These are phyloP conservation scores for Plasmodium fragile DNA, from an alignment of 169 alveolate genomes.

Conservation along the genomic window DNA sequence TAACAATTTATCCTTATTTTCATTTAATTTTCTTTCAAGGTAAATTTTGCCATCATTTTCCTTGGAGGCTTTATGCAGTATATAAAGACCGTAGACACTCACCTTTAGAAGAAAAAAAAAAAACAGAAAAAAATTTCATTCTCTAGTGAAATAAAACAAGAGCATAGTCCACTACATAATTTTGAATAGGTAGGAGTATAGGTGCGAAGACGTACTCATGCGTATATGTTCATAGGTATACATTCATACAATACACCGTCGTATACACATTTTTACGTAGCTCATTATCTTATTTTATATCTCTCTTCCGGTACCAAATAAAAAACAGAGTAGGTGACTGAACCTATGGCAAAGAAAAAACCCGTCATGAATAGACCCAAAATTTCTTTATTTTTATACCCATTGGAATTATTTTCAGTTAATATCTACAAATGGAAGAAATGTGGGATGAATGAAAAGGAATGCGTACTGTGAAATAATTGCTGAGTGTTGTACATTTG, in stretches of 20 bases:
- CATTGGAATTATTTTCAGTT: constrained; percentile 47
- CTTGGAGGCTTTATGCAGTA: constrained; percentile 58
- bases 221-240: not conserved
- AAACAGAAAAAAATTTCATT: constrained; percentile 21
- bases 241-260: not conserved
- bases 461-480: not conserved
- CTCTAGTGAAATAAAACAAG: not conserved
- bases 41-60: constrained; percentile 57
- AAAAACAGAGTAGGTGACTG: constrained; percentile 61
- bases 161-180: not conserved
- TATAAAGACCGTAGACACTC: constrained; percentile 59
- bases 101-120: constrained; percentile 31
- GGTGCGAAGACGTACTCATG: not conserved
- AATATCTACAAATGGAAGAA: constrained; percentile 59
- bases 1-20: constrained; percentile 60
- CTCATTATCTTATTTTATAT: not conserved
- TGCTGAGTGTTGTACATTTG: not conserved
- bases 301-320: constrained; percentile 50
- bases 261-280: not conserved
- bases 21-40: constrained; percentile 46
- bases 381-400: constrained; percentile 59
- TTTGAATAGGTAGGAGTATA: not conserved
- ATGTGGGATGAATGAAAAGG: not conserved
- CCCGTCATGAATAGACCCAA: constrained; percentile 67
- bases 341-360: constrained; percentile 62